Percentiles rank a stretch among this genome's conserved stretches.
Evolutionary conservation across 2,329 filamentous ascomycete genomes (phyloP).

Genomic region (Aspergillus fijiensis): DNA sequence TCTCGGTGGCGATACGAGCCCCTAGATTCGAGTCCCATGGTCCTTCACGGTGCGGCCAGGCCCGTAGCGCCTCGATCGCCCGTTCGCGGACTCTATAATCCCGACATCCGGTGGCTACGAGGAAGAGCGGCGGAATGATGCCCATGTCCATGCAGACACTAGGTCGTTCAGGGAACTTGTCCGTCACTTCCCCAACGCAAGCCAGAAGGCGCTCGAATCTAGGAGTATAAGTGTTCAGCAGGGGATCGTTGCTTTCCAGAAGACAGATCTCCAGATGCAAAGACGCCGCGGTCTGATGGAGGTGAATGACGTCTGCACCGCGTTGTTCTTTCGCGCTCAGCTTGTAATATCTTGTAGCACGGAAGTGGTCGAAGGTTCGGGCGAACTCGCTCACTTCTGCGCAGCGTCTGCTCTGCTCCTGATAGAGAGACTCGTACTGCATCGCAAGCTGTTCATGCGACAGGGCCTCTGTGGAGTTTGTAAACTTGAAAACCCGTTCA

Average conservation of each 20-base stretch:
- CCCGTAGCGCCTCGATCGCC: slow-evolving; percentile 28
- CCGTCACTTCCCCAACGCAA: slow-evolving; percentile 1
- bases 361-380: not conserved
- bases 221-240: slow-evolving; percentile 8
- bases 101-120: slow-evolving; percentile 34
- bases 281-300: slow-evolving; percentile 12
- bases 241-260: slow-evolving; percentile 1
- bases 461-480: not conserved
- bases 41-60: slow-evolving; percentile 36
- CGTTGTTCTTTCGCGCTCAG: slow-evolving; percentile 11
- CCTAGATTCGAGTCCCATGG: slow-evolving; percentile 36
- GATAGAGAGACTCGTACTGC: not conserved
- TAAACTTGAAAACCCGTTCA: not conserved
- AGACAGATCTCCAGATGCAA: slow-evolving; percentile 16
- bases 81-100: slow-evolving; percentile 24
- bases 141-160: slow-evolving; percentile 29
- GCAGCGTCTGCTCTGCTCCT: not conserved
- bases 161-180: slow-evolving; percentile 12
- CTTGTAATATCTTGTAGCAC: not conserved
- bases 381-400: not conserved
- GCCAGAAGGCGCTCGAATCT: slow-evolving; percentile 8
- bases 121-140: slow-evolving; percentile 33
- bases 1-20: slow-evolving; percentile 27
- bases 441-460: not conserved
- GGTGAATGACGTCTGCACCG: slow-evolving; percentile 16